phyloP scores from a whole-genome alignment of 495 filamentous ascomycete species.

The Terfezia boudieri region DNA sequence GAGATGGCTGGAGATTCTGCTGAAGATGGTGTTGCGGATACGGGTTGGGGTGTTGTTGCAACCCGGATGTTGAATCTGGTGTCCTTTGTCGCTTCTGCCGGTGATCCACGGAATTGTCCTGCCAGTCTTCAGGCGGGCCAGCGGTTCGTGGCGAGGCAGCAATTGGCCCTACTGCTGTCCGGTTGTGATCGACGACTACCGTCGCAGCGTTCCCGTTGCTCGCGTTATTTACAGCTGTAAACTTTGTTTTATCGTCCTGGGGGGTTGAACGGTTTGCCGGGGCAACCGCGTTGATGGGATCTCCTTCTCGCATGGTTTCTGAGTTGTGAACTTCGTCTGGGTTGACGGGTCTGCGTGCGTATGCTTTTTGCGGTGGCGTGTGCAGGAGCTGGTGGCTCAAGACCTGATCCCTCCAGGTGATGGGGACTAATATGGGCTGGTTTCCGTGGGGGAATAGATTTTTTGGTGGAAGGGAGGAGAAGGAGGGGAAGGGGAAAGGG shows the following conservation, averaged over 20 bases:
- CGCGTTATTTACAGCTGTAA: background rate
- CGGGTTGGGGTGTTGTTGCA: background rate
- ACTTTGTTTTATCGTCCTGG: background rate
- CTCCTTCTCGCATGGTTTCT: background rate
- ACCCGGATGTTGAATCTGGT: background rate
- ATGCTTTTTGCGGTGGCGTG: too few species aligned
- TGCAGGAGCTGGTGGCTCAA: too few species aligned
- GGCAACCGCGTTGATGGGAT: background rate
- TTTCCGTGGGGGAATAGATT: too few species aligned
- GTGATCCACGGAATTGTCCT: too few species aligned
- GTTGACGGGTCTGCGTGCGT: too few species aligned
- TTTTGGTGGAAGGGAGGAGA: too few species aligned
- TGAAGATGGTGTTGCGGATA: background rate
- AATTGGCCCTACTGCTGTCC: background rate
- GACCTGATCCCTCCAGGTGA: too few species aligned
- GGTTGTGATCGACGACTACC: background rate
- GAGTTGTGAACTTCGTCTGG: too few species aligned
- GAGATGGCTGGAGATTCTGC: background rate
- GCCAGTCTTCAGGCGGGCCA: too few species aligned
- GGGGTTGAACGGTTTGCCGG: background rate
- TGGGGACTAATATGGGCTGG: too few species aligned
- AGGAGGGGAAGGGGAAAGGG: too few species aligned
- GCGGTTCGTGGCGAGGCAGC: too few species aligned
- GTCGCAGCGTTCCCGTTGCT: background rate
- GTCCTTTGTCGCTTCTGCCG: background rate